Base-by-base conservation (phyloP, 768 basidiomycete species). In the Russula earlei region DNA sequence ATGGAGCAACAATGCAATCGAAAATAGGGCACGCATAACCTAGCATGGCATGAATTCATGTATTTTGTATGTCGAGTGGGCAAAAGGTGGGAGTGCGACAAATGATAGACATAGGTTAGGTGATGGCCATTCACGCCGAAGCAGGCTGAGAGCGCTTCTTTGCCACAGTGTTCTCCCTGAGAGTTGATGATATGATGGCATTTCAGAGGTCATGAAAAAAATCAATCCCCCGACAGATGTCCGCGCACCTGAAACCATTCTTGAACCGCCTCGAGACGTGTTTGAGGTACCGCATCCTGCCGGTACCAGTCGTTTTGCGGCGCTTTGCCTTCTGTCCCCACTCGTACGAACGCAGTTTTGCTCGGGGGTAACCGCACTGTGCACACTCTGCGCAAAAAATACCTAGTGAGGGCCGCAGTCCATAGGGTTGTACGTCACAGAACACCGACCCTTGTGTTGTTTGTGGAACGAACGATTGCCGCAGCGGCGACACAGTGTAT, bases 311-410 rank as follows among this genome's bases (percentile, higher is more conserved):
- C 46, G 95, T 98, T 85, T 95, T 96, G 84, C 95, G 87, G 75
- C 96, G 87, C 84, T 98, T 97, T 52, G 96, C 96, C 82, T 99
- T 99, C 71, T 84, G 80, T 64, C 93, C 92, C 96, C 96, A 98
- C 75, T 97, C 88, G 74, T 84, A 98, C 67, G 91, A 93, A 68
- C 95, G 84, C 66, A 95, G 74, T 76, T 91, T 98, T 53, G 96
- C 94, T 54, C 91, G 75, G 43, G 96, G 96, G 76, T 92, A 98
- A 55, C 95, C 96, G 71, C 96, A 97, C 70, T 91, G 88, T 22
- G 85, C 87, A 75, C 96, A 98, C 58, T 84, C 93, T 96, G 68
- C 36, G 17, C 33, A 38, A 7, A 27, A 44, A 34, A 14, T 10
- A 17, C 5, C 17, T 38, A 19, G 27, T 54, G 52, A 54, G 22